A percentile compares a stretch with the other conserved stretches of the same genome.
phyloP scores from a whole-genome alignment of 1,284 basidiomycete species.

The Leccinum solheimii region DNA sequence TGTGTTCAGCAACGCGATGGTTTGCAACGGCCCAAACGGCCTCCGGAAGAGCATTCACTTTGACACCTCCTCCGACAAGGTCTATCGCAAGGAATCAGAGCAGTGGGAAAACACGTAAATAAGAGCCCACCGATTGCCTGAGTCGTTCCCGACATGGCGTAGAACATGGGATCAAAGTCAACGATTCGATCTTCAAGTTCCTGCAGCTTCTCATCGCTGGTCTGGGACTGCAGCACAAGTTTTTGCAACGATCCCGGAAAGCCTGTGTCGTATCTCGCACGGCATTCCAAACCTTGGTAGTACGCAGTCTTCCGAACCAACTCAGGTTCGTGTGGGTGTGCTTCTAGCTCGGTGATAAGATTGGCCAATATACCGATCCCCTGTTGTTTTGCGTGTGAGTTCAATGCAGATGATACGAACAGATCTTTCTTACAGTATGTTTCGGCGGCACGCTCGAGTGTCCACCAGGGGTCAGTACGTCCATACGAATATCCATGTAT shows the following conservation, averaged over 20 bases:
- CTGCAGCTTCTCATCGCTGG: conserved; percentile 29
- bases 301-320: conserved; percentile 36
- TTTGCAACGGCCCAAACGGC: conserved; percentile 40
- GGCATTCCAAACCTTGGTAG: conserved; percentile 29
- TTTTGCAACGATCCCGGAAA: conserved; percentile 33
- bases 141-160: conserved; percentile 41
- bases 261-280: conserved; percentile 23
- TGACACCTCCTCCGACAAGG: conserved; percentile 47
- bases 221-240: conserved; percentile 31
- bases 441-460: conserved; percentile 64
- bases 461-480: conserved; percentile 62
- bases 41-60: conserved; percentile 48
- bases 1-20: conserved; percentile 43
- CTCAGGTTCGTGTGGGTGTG: conserved; percentile 42
- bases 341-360: conserved; percentile 54
- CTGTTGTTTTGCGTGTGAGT: conserved; percentile 24
- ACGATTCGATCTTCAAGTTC: conserved; percentile 35
- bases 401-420: not conserved
- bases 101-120: not conserved
- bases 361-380: conserved; percentile 57
- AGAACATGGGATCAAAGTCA: conserved; percentile 30
- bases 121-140: conserved; percentile 45
- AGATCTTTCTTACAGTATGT: conserved; percentile 45
- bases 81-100: conserved; percentile 27
- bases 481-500: conserved; percentile 55